Evolutionary conservation across 2,329 filamentous ascomycete species (phyloP), one percentile per base, ranked within the genome.

Genomic region (Nemania serpens): DNA sequence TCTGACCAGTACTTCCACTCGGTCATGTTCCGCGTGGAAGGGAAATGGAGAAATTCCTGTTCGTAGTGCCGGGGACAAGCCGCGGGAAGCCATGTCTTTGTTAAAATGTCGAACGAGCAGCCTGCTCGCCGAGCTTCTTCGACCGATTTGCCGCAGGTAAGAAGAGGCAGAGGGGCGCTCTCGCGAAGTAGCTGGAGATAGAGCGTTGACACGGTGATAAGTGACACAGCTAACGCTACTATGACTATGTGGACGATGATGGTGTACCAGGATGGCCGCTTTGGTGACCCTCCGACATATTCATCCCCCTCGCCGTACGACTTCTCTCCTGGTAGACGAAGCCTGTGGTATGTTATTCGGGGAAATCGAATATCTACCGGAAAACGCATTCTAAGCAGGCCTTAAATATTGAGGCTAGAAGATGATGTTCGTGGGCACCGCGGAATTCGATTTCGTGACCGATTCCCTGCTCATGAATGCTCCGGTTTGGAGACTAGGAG

Each of bases 1-100:
- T 62, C 50, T n/a, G 45, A 51, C 59, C 59, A 62, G 50, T 62
- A 62, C 55, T 43, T 46, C 59, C 59, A 62, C 18, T 57, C 54
- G 7, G 43, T 53, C 1, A 58, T 55, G 11, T 62, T 59, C 17
- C 49, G 45, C 13, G 29, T 50, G 5, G 29, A 29, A 1, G 59
- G 55, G 12, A 43, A 55, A 2, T 50, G 25, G 18, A 58, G 12
- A 33, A 62, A 62, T 46, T 62, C 43, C 15, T 58, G 13, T 22
- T 62, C 59, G 25, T 62, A 62, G 20, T 25, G 5, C 13, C 59
- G 59, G 9, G 59, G 45, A 18, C 59, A 62, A 5, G 25, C 22
- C 3, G 34, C 43, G 10, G 42, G 49, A 5, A 62, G 55, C 59
- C 59, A 62, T 13, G 59, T 55, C 29, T 62, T 62, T 22, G 59